phyloP scores from a whole-genome alignment of 2,329 filamentous ascomycete species.

The Aspergillus proliferans region DNA sequence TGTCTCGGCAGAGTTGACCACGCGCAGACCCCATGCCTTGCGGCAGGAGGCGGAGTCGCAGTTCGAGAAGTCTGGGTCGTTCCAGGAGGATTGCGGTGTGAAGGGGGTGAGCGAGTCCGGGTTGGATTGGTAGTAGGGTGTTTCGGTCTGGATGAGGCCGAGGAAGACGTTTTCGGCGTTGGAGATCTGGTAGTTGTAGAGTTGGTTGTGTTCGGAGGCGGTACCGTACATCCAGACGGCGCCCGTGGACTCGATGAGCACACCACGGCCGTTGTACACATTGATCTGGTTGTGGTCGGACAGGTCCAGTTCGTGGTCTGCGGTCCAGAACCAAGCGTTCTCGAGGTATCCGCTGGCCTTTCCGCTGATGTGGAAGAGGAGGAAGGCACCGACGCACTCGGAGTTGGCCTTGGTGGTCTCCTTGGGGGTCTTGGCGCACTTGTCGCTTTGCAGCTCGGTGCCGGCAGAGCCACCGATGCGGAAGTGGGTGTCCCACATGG shows the following conservation, averaged over 20 bases:
- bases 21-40: slow-evolving; percentile 71
- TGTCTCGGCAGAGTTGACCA: slow-evolving; percentile 61
- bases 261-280: slow-evolving; percentile 80
- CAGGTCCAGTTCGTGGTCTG: slow-evolving; percentile 82
- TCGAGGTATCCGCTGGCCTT: slow-evolving; percentile 68
- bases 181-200: slow-evolving; percentile 77
- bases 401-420: slow-evolving; percentile 55
- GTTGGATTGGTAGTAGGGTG: slow-evolving; percentile 77
- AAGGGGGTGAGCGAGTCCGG: slow-evolving; percentile 58
- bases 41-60: slow-evolving; percentile 56
- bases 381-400: slow-evolving; percentile 67
- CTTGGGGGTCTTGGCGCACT: slow-evolving; percentile 70
- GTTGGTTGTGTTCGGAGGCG: slow-evolving; percentile 52
- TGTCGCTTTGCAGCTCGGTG: slow-evolving; percentile 72
- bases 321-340: slow-evolving; percentile 85
- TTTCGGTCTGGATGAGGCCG: slow-evolving; percentile 81
- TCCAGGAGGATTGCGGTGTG: slow-evolving; percentile 27
- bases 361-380: slow-evolving; percentile 53
- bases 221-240: slow-evolving; percentile 82
- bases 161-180: slow-evolving; percentile 75
- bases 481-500: slow-evolving; percentile 94
- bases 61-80: slow-evolving; percentile 59
- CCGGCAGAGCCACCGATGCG: slow-evolving; percentile 83
- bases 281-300: slow-evolving; percentile 60
- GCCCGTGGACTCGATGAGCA: slow-evolving; percentile 70